Base-by-base conservation (phyloP, 202 grass and related monocot species). In the Panicum hallii region DNA sequence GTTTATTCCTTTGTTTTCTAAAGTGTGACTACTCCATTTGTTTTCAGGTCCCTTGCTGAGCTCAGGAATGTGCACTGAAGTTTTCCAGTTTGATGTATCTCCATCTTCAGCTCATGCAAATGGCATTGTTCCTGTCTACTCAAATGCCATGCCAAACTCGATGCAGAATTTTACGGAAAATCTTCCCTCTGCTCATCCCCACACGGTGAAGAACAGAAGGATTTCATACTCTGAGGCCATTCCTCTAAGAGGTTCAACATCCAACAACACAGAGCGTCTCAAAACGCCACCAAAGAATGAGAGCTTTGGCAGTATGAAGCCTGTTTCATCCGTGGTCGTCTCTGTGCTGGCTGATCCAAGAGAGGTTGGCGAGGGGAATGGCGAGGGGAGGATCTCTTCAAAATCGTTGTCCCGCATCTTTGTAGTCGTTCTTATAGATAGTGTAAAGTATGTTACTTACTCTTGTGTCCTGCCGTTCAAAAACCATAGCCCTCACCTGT, bases 381-480 rank as follows among this genome's bases (percentile, higher is more conserved):
- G 12, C 3, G 88, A 95, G 20, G 93, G 86, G 36, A 90, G 83
- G 72, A 88, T 92, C 72, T 82, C 93, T 32, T 74, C 90, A 1
- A 95, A 92, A 20, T 89, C 88, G 0, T 26, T 95, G 28, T 92
- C 90, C 13, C 83, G 90, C 3, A 89, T 95, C 57, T 92, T 95
- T 2, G 90, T 95, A 3, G 93, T 95, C 0, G 90, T 95, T 22
- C 90, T 95, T 43, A 44, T 95, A 26, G 93, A 95, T 68, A 95
- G 93, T 74, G 90, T 92, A 19, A 95, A 95, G 67, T 95, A 95
- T 89, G 88, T 92, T 15, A 95, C 93, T 34, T 95, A 92, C 77
- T 95, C 93, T 13, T 95, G 93, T 34, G 90, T 90, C 82, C 86
- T 95, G 52, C 90, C 90, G 40, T 92, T 90, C 77, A 95, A 89